Percentiles rank a stretch among this genome's conserved stretches.
Conservation (phyloP, 306 rosid species). For the Citrullus mucosospermus region DNA sequence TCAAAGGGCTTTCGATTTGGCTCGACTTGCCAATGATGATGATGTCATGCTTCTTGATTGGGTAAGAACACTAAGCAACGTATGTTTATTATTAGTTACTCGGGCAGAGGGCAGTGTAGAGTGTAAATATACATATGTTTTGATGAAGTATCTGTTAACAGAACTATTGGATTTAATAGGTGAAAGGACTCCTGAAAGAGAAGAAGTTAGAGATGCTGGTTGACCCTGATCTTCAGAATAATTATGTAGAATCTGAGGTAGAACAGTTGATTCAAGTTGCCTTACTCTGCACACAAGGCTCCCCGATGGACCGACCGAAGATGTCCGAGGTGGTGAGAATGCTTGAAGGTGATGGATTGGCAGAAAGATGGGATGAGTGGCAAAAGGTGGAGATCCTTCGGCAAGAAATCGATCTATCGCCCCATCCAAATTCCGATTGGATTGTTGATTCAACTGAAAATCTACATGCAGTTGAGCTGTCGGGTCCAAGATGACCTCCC, state of each 20-base stretch:
- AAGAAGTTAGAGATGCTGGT: conserved; percentile 85
- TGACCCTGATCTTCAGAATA: conserved; percentile 85
- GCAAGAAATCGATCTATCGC: conserved; percentile 82
- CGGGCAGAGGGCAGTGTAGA: background rate
- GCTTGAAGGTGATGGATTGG: conserved; percentile 98
- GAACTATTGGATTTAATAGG: conserved; percentile 29
- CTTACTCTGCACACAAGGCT: conserved; percentile 91
- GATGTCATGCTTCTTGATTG: conserved; percentile 99
- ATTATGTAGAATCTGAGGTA: conserved; percentile 79
- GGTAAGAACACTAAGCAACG: conserved; percentile 27
- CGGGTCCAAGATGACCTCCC: conserved; percentile 92
- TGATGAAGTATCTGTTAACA: background rate
- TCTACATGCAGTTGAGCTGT: conserved; percentile 89
- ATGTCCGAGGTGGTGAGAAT: conserved; percentile 97
- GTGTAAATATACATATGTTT: background rate
- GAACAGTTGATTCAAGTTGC: conserved; percentile 97
- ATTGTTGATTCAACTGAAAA: conserved; percentile 91
- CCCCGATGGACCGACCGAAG: conserved; percentile 93
- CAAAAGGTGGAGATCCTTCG: conserved; percentile 89
- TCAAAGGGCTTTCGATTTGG: conserved; percentile 94
- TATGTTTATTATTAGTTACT: background rate
- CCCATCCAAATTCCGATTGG: conserved; percentile 89
- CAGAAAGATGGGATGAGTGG: conserved; percentile 99
- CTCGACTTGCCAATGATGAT: conserved; percentile 95
- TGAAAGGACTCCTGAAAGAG: conserved; percentile 86